Base-by-base conservation (phyloP, 1,284 basidiomycete species). In the Moniliophthora roreri region DNA sequence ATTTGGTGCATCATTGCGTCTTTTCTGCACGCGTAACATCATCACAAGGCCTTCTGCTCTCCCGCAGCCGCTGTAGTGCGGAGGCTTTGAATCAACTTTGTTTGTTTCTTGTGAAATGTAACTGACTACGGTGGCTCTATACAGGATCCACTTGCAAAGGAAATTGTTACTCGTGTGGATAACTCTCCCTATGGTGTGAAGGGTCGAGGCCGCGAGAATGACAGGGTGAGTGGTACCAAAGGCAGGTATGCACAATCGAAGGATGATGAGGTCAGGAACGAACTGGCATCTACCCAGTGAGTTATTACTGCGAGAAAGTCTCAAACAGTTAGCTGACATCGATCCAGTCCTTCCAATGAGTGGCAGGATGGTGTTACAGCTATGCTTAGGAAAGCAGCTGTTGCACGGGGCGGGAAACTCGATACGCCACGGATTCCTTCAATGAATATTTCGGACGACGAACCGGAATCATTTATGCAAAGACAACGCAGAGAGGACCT, bases 141-240 rank as follows among this genome's bases (percentile, higher is more conserved):
- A 23, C 28, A 87, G 81, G 89, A 91, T 63, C 70, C 82, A 0
- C 74, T 91, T 1, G 89, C 89, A 6, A 78, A 77, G 54, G 87
- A 89, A 59, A 91, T 91, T 58, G 80, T 91, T 57, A 76, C 76
- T 48, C 84, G 89, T 23, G 88, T 92, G 18, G 86, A 91, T 66
- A 78, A 81, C 59, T 87, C 87, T 11, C 77, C 85, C 0, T 91
- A 91, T 65, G 89, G 89, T 39, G 79, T 81, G 62, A 84, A 82
- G 64, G 85, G 86, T 32, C 79, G 85, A 34, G 75, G 76, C 61
- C 69, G 72, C 18, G 62, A 66, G 20, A 71, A 72, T 48, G 66
- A 62, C 20, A 63, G 51, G 16, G 42, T 18, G 1, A 40, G 49
- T 18, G 38, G 51, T 4, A 40, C 49, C 7, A 62, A 60, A 32